A percentile compares a stretch with the other conserved stretches of the same genome.
Conservation (phyloP, 768 basidiomycete genomes). For the Auriculariales sp. region DNA sequence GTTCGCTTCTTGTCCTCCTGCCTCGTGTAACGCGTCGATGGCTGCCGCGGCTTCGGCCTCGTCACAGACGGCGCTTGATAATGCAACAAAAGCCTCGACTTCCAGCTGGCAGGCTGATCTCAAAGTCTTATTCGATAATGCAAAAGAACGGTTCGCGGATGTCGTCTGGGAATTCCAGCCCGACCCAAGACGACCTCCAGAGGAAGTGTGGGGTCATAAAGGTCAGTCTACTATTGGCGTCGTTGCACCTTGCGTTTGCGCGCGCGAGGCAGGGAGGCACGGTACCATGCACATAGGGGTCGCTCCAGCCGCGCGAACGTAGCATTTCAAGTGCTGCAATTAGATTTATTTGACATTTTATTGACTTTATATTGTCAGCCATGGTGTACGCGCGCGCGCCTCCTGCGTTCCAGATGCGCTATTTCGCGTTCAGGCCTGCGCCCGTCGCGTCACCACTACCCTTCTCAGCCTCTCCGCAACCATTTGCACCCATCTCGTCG, state of each 20-base stretch:
- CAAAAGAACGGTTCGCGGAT: constrained; percentile 91
- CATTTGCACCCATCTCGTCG: constrained; percentile 18
- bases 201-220: constrained; percentile 86
- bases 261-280: too few relatives aligned
- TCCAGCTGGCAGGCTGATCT: constrained; percentile 71
- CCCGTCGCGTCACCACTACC: constrained; percentile 36
- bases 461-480: constrained; percentile 34
- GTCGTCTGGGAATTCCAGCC: constrained; percentile 73
- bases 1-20: too few relatives aligned
- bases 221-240: too few relatives aligned
- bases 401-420: constrained; percentile 78
- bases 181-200: constrained; percentile 18
- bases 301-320: too few relatives aligned
- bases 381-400: constrained; percentile 92
- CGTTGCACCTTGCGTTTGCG: too few relatives aligned
- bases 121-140: constrained; percentile 55
- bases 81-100: constrained; percentile 56
- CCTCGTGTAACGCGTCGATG: too few relatives aligned
- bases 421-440: constrained; percentile 64
- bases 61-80: constrained; percentile 30
- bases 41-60: constrained; percentile 1
- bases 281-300: too few relatives aligned
- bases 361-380: constrained; percentile 29
- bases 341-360: background rate
- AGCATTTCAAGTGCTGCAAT: too few relatives aligned